phyloP scores from a whole-genome alignment of 257 asterid genomes.

The Thymus mandschuricus region DNA sequence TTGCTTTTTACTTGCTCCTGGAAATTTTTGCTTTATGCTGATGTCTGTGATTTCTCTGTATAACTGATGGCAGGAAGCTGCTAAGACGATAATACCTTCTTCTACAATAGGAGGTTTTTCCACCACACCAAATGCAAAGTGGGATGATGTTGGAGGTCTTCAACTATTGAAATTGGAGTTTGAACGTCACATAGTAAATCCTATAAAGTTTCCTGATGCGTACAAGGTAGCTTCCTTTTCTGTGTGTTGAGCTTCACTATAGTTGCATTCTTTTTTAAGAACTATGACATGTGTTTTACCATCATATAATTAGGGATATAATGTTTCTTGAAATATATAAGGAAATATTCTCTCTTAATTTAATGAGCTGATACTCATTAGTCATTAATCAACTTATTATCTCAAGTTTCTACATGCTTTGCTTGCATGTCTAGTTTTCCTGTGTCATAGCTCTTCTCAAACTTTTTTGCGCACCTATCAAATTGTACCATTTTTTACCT shows the following conservation, averaged over 20 bases:
- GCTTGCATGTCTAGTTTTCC: no score
- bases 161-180: neutral
- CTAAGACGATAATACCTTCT: neutral
- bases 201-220: neutral
- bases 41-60: neutral
- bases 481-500: no score
- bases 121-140: neutral
- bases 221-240: neutral
- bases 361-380: no score
- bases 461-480: no score
- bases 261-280: neutral
- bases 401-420: no score
- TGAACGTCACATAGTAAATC: neutral
- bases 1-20: neutral
- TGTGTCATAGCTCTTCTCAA: no score
- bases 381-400: no score
- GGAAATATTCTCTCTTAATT: no score
- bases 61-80: neutral
- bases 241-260: neutral
- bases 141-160: conserved; percentile 10
- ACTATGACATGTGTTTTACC: neutral
- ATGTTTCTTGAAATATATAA: neutral
- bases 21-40: neutral
- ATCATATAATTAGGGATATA: neutral
- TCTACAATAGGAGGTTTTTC: neutral